These are phyloP conservation scores for Verticillium zaregamsianum DNA, from an alignment of 2,329 filamentous ascomycete species.

Conservation along the genomic window DNA sequence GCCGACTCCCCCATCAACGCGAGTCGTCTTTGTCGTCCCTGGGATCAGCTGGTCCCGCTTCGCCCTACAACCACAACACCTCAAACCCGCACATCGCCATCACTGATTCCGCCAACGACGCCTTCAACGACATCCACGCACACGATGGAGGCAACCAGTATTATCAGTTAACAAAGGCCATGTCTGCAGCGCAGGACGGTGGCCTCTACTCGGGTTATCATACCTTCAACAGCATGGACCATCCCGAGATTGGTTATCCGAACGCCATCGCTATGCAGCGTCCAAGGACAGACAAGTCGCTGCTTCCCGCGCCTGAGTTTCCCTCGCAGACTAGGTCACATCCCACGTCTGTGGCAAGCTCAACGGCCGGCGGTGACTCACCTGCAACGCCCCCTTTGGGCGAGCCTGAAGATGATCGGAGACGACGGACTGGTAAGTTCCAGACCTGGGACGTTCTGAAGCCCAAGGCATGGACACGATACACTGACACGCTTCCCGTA, in stretches of 20 bases:
- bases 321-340: conserved; percentile 39
- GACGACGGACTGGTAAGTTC: conserved; percentile 29
- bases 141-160: conserved; percentile 33
- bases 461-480: conserved; percentile 21
- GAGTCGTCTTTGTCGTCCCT: conserved; percentile 59
- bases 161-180: conserved; percentile 43
- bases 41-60: conserved; percentile 56
- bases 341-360: conserved; percentile 54
- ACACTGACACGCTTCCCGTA: background rate
- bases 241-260: conserved; percentile 34
- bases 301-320: conserved; percentile 44
- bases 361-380: conserved; percentile 52
- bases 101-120: conserved; percentile 43
- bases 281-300: conserved; percentile 31
- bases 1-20: conserved; percentile 47
- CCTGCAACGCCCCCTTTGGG: conserved; percentile 51
- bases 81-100: conserved; percentile 56
- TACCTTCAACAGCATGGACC: conserved; percentile 29
- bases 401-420: conserved; percentile 44
- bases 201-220: conserved; percentile 38
- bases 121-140: conserved; percentile 36
- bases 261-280: conserved; percentile 33
- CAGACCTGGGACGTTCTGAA: conserved; percentile 4
- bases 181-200: conserved; percentile 23
- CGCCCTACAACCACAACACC: conserved; percentile 51